phyloP scores from a whole-genome alignment of 768 basidiomycete genomes.

The Tulasnella sp. region DNA sequence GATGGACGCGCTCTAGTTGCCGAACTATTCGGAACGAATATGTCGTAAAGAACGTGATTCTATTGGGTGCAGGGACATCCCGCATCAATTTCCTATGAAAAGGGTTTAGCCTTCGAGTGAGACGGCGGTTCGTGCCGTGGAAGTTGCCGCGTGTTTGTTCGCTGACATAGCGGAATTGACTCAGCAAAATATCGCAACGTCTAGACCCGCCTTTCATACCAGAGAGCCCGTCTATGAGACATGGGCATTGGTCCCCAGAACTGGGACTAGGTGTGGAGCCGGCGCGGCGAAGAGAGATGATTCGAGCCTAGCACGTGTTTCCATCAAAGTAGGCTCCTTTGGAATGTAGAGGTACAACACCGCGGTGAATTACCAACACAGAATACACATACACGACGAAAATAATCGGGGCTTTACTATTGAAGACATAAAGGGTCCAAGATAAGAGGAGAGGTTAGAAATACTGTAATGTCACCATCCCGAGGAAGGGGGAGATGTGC shows the following conservation, averaged over 20 bases:
- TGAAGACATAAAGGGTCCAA: too few species aligned
- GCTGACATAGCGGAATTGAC: background rate
- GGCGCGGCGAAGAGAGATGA: too few species aligned
- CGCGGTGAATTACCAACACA: background rate
- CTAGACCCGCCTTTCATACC: background rate
- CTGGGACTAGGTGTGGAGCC: too few species aligned
- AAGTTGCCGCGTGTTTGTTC: background rate
- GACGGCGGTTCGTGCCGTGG: background rate
- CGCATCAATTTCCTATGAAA: background rate
- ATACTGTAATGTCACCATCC: too few species aligned
- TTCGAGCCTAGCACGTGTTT: too few species aligned
- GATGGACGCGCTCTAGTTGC: background rate
- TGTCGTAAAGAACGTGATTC: background rate
- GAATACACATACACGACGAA: too few species aligned
- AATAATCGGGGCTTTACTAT: too few species aligned
- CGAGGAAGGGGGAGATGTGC: background rate
- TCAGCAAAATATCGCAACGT: background rate
- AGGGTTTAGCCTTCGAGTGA: background rate
- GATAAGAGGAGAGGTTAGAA: too few species aligned
- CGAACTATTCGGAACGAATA: background rate
- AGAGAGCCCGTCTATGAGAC: too few species aligned
- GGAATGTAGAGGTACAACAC: background rate
- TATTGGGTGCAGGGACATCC: conserved; percentile 5
- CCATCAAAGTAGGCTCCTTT: background rate
- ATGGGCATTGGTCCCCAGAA: too few species aligned